These are phyloP conservation scores for Cutaneotrichosporon sp. DNA, from an alignment of 1,284 basidiomycete species.

Conservation along the genomic window DNA sequence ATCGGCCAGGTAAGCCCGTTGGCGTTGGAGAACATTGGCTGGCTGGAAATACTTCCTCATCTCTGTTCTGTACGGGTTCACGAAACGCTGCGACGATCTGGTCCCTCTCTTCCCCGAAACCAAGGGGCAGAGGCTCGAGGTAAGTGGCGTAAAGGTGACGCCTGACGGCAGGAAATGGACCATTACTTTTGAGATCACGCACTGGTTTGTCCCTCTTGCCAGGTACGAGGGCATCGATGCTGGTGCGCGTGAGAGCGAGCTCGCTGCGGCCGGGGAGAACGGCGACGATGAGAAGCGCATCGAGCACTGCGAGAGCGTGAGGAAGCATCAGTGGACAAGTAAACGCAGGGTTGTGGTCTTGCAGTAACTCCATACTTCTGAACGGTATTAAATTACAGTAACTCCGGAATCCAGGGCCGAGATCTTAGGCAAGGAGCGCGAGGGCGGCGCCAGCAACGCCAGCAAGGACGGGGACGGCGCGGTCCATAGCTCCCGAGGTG, in stretches of 20 bases:
- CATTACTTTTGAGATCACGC: conserved; percentile 59
- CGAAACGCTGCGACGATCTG: conserved; percentile 63
- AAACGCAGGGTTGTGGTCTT: background rate
- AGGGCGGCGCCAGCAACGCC: background rate
- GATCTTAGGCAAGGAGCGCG: background rate
- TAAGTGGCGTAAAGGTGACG: too few relatives aligned
- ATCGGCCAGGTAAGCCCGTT: conserved; percentile 53
- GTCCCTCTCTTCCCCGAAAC: conserved; percentile 54
- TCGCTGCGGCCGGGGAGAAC: background rate
- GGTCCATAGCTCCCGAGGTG: background rate
- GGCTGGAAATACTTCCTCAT: conserved; percentile 59
- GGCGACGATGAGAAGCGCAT: background rate
- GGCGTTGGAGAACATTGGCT: conserved; percentile 49
- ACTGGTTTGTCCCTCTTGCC: conserved; percentile 59
- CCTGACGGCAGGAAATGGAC: conserved; percentile 58
- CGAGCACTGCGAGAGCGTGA: conserved; percentile 4
- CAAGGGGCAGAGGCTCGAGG: conserved; percentile 48
- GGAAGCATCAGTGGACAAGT: background rate
- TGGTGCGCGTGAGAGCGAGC: conserved; percentile 57
- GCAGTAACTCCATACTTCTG: background rate
- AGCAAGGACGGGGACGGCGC: background rate
- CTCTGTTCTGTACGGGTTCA: conserved; percentile 63
- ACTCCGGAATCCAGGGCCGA: background rate
- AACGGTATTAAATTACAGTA: background rate
- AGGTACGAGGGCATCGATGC: conserved; percentile 51